phyloP scores from a whole-genome alignment of 2,329 filamentous ascomycete genomes.

The Penicillium capsulatum region DNA sequence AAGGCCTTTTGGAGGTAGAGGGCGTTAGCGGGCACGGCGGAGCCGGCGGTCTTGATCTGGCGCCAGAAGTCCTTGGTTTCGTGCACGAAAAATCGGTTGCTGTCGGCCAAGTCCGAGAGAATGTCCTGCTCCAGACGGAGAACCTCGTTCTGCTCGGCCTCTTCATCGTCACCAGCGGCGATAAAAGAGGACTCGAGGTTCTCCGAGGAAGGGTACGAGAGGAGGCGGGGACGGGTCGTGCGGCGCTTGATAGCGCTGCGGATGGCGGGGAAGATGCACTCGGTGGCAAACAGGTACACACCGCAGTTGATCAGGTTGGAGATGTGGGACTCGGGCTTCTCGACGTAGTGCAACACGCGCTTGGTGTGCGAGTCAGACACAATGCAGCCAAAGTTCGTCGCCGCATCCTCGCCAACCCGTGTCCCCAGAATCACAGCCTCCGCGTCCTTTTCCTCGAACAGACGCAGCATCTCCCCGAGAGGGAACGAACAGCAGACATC shows the following conservation, averaged over 20 bases:
- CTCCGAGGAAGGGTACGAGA: slow-evolving; percentile 94
- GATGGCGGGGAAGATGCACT: slow-evolving; percentile 95
- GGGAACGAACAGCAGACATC: slow-evolving; percentile 99
- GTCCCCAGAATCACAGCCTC: slow-evolving; percentile 96
- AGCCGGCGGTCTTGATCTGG: slow-evolving; percentile 98
- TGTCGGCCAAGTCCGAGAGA: slow-evolving; percentile 89
- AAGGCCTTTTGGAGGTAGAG: slow-evolving; percentile 93
- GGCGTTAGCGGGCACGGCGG: slow-evolving; percentile 92
- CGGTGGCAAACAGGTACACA: slow-evolving; percentile 93
- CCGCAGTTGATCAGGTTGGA: slow-evolving; percentile 99
- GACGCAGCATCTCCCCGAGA: slow-evolving; percentile 86
- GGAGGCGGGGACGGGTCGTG: slow-evolving; percentile 80
- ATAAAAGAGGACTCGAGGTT: slow-evolving; percentile 72
- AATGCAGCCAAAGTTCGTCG: slow-evolving; percentile 96
- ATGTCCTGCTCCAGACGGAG: slow-evolving; percentile 97
- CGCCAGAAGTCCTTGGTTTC: slow-evolving; percentile 99
- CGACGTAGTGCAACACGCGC: slow-evolving; percentile 96
- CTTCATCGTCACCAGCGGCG: slow-evolving; percentile 63
- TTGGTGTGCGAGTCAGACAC: slow-evolving; percentile 91
- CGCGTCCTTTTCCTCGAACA: slow-evolving; percentile 91
- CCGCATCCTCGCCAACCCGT: slow-evolving; percentile 81
- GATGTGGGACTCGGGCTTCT: slow-evolving; percentile 97
- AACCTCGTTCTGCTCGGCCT: slow-evolving; percentile 73
- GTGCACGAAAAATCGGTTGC: slow-evolving; percentile 95
- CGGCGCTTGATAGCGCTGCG: slow-evolving; percentile 92